phyloP scores from a whole-genome alignment of 345 rosid genomes.

The Cardamine resedifolia region DNA sequence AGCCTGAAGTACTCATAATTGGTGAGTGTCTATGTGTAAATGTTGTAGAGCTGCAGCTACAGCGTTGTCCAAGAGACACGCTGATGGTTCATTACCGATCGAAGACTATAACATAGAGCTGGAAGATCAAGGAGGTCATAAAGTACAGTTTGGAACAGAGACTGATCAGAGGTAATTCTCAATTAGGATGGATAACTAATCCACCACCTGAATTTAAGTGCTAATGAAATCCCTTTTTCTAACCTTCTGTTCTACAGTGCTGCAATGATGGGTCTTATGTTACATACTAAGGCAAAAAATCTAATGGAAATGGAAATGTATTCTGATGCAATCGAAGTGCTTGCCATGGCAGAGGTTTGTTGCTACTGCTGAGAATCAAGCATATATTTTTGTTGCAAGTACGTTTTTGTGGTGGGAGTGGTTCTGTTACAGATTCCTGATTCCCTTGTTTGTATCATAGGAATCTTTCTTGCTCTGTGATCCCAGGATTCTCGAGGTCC shows the following conservation, averaged over 20 bases:
- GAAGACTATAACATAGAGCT: slow-evolving; percentile 78
- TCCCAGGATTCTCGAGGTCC: slow-evolving; percentile 76
- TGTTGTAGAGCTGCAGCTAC: slow-evolving; percentile 71
- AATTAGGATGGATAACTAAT: not conserved
- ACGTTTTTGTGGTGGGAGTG: not conserved
- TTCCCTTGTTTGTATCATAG: slow-evolving; percentile 40
- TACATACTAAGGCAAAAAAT: slow-evolving; percentile 75
- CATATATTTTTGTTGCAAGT: not conserved
- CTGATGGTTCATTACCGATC: slow-evolving; percentile 70
- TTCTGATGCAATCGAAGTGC: slow-evolving; percentile 85
- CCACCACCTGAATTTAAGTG: not conserved
- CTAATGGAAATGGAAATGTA: slow-evolving; percentile 57
- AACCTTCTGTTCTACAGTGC: slow-evolving; percentile 50
- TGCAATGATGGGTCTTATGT: slow-evolving; percentile 91
- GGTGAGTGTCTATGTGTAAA: slow-evolving; percentile 16
- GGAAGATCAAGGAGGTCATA: slow-evolving; percentile 81
- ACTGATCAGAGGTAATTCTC: slow-evolving; percentile 67
- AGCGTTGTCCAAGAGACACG: slow-evolving; percentile 72
- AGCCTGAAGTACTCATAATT: not conserved
- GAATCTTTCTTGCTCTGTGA: slow-evolving; percentile 89
- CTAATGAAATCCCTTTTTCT: not conserved
- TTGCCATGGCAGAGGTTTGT: slow-evolving; percentile 88
- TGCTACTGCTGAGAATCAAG: slow-evolving; percentile 12
- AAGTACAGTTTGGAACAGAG: slow-evolving; percentile 68
- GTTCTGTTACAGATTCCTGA: not conserved